Evolutionary conservation across 805 yeast species (phyloP), one percentile per base, ranked within the genome.

Genomic region (Kockiozyma suomiensis): DNA sequence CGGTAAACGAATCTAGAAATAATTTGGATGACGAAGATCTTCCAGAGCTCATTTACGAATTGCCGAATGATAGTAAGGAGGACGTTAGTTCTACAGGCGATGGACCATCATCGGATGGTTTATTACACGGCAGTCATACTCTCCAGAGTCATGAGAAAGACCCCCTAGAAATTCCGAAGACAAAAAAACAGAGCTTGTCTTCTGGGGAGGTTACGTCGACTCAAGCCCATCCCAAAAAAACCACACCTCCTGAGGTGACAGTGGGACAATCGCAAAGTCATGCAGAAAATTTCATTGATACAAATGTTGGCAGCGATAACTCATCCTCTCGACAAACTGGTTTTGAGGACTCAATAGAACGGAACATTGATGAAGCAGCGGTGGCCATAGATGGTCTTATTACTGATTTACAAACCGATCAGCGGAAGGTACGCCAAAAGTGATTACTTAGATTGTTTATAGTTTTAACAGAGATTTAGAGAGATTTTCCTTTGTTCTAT

Each of bases 401-500:
- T 6, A 52, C 10, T 26, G 64, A 51, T 47, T 21, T 62, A 5
- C 60, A 54, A 10, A 15, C 17, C 21, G 25, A 42, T 13, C 55
- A 47, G 23, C 48, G 49, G 3, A 49, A 42, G 17, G 57, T 53
- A 37, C 10, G 49, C 30, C 17, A 12, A 5, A 23, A 5, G 43
- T 7, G 32, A 32, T 5, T 10, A 13, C 15, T 1, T 13, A 12
- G 15, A 15, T 4, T 30, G 4, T 1, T 4, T 23, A 2, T 3
- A 47, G 8, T 12, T 32, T 28, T 32, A 42, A 10, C n/a, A 21
- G 35, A 42, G 26, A 12, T 30, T 30, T 26, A 58, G 60, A 32
- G 32, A 10, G 53, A 67, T 32, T 70, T 68, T 53, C 73, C 73
- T 7, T 56, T 70, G n/a, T 62, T 70, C 46, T 58, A 63, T 42